These are phyloP conservation scores for Ophiostoma perfectum DNA, from an alignment of 2,329 filamentous ascomycete species.

Conservation along the genomic window DNA sequence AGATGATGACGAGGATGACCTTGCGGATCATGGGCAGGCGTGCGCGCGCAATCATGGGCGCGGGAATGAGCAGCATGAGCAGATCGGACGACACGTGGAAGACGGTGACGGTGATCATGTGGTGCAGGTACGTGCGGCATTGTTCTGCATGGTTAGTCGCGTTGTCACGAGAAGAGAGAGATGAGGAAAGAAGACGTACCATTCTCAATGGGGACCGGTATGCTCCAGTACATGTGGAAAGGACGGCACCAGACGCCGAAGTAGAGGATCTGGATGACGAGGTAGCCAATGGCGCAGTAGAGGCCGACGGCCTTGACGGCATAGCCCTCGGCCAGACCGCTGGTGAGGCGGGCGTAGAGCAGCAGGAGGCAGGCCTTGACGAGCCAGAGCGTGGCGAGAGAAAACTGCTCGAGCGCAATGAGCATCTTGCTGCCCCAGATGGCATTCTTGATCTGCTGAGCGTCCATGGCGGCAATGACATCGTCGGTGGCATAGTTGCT, in stretches of 20 bases:
- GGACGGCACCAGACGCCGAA: slow-evolving; percentile 48
- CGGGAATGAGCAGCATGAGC: slow-evolving; percentile 41
- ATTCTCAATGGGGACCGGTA: slow-evolving; percentile 37
- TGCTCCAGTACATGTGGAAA: slow-evolving; percentile 47
- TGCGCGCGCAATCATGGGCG: slow-evolving; percentile 41
- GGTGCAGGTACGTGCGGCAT: slow-evolving; percentile 43
- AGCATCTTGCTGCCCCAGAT: slow-evolving; percentile 51
- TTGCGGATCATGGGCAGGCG: slow-evolving; percentile 40
- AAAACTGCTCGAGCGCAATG: slow-evolving; percentile 49
- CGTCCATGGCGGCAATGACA: slow-evolving; percentile 40
- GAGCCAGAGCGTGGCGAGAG: slow-evolving; percentile 47
- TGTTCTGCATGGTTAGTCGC: slow-evolving; percentile 32
- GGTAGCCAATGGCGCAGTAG: slow-evolving; percentile 26
- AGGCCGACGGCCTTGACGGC: slow-evolving; percentile 39
- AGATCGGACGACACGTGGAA: slow-evolving; percentile 46
- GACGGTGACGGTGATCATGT: slow-evolving; percentile 43
- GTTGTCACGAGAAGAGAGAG: not conserved
- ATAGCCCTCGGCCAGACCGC: slow-evolving; percentile 21
- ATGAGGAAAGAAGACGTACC: slow-evolving; percentile 26
- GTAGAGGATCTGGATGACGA: slow-evolving; percentile 26
- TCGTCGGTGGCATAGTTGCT: slow-evolving; percentile 42
- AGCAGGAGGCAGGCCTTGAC: slow-evolving; percentile 50
- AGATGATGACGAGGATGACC: slow-evolving; percentile 48
- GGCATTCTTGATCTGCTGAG: slow-evolving; percentile 38
- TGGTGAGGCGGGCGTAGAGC: slow-evolving; percentile 50